Conservation (phyloP, 1,139 yeast species). For the Lodderomyces jiufengensis region DNA sequence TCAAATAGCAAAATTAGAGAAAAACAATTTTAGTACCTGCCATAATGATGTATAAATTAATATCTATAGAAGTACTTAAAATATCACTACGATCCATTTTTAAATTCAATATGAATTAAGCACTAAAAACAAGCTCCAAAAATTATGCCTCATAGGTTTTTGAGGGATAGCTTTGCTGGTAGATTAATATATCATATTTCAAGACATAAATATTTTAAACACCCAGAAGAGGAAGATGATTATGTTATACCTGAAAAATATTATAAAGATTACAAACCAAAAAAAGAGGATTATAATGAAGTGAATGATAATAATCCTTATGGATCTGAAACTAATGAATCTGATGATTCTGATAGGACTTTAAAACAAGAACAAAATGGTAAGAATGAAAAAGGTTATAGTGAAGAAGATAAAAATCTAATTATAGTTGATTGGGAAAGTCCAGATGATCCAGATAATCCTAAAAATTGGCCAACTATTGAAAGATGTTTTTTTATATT, state of each 20-base stretch:
- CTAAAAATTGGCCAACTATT: constrained; percentile 49
- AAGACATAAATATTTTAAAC: constrained; percentile 24
- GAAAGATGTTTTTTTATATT: constrained; percentile 37
- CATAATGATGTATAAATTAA: no score
- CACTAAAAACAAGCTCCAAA: no score
- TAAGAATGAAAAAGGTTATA: not conserved
- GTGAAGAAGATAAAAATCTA: not conserved
- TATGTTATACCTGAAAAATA: constrained; percentile 35
- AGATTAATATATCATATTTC: constrained; percentile 31
- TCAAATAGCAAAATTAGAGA: no score
- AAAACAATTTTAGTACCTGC: no score
- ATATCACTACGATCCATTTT: no score
- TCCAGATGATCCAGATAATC: constrained; percentile 54
- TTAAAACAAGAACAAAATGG: not conserved
- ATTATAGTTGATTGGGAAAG: constrained; percentile 41
- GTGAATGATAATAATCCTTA: no score
- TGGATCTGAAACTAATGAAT: no score
- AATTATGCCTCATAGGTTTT: constrained; percentile 19
- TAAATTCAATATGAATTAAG: no score
- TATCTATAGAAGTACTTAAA: no score
- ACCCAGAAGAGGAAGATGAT: constrained; percentile 31
- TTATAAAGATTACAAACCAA: constrained; percentile 7
- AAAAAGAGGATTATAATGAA: not conserved
- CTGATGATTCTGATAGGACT: not conserved
- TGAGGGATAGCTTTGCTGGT: constrained; percentile 36